phyloP scores from a whole-genome alignment of 768 basidiomycete genomes.

The Mycena alexandri region DNA sequence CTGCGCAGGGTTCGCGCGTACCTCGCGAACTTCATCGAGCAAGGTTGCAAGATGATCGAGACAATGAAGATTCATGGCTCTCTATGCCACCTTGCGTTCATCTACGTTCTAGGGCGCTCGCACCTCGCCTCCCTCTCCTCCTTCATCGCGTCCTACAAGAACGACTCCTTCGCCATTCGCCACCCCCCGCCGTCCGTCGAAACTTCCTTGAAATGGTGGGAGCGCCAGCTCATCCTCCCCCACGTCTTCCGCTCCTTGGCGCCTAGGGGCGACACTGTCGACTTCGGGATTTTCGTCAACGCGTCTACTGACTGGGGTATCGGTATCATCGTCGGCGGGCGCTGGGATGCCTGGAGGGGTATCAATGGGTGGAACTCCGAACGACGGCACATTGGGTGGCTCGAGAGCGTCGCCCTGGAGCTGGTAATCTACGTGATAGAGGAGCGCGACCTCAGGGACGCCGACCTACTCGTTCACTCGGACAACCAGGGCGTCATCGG shows the following conservation, averaged over 20 bases:
- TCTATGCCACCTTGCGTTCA: conserved; percentile 19
- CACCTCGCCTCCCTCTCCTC: conserved; percentile 19
- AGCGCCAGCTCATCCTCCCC: background rate
- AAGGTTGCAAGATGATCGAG: conserved; percentile 1
- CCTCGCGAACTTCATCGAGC: background rate
- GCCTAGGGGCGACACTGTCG: background rate
- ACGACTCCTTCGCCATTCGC: background rate
- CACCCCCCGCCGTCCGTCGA: background rate
- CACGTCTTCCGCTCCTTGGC: background rate
- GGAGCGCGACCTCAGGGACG: conserved; percentile 24
- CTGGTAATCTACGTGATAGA: conserved; percentile 24
- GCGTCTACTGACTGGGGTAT: conserved; percentile 46
- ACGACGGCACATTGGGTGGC: conserved; percentile 44
- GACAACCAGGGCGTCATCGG: conserved; percentile 34
- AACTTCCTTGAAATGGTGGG: conserved; percentile 7
- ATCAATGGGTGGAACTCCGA: conserved; percentile 29
- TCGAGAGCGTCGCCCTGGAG: conserved; percentile 35
- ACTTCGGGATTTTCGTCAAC: conserved; percentile 23
- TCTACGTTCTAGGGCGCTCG: background rate
- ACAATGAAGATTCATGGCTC: conserved; percentile 13
- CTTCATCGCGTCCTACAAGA: conserved; percentile 1
- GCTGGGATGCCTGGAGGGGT: conserved; percentile 39
- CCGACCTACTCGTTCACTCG: conserved; percentile 22
- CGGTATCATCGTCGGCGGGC: conserved; percentile 34
- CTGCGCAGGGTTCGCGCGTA: conserved; percentile 2